Base-by-base conservation (phyloP, 495 filamentous ascomycete species). In the Lophiostoma macrostomum region DNA sequence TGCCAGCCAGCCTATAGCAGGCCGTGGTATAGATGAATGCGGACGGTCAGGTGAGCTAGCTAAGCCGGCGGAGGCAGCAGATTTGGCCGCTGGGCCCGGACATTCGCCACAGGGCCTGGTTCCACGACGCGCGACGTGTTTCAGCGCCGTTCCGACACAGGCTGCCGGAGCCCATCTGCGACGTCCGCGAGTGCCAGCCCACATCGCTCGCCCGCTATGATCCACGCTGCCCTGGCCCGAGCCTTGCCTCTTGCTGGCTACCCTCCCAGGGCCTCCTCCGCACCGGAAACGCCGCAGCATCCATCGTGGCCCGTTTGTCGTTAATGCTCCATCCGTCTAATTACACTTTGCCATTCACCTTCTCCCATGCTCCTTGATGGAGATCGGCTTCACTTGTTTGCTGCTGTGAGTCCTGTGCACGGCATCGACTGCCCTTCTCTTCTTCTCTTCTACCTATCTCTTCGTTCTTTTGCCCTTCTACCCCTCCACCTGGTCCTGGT, bases 341-440 rank as follows among this genome's bases (percentile, higher is more conserved):
- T 54, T 54, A 30, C 40, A 29, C 42, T 22, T 53, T 22, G 11
- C 8, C 14, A 19, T 14, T 10, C 11, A 42, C 38, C 11, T 6
- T 6, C 10, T 20, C 25, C 20, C 25, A 16, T 31, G 48, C 50
- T 54, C 50, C 56, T 60, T 48, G 56, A 53, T 50, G 56, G 50
- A 60, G 34, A 41, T 50, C 35, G 27, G n/a, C 11, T 13, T 13
- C 23, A 25, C 31, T 58, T 47, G 41, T 53, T 52, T 46, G 31
- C 35, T 53, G 47, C 35, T n/a, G 47, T 46, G 45, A n/a, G n/a
- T n/a, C n/a, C n/a, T n/a, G n/a, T n/a, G 35, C 34, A 6, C 16
- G 5, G 37, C 27, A 19, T 29, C 42, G 37, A 35, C 37, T 35
- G 22, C 19, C 14, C 36, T n/a, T 34, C 22, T 16, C 19, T 35